These are phyloP conservation scores for Exophiala mesophila DNA, from an alignment of 2,329 filamentous ascomycete genomes.

Conservation along the genomic window DNA sequence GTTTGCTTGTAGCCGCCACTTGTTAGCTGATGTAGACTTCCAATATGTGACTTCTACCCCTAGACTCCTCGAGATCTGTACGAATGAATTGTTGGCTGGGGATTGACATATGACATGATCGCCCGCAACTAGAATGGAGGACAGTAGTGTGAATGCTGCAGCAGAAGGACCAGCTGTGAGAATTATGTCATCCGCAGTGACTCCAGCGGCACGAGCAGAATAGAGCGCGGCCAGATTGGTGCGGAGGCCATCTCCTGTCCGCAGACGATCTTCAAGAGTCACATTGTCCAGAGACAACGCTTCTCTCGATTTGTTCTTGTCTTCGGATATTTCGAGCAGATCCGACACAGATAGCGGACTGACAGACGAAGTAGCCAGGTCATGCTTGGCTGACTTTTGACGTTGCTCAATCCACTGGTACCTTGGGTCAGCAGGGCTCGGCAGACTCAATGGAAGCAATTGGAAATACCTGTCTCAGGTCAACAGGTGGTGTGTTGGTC, in stretches of 20 bases:
- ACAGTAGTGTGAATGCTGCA: slow-evolving; percentile 78
- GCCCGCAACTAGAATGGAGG: slow-evolving; percentile 64
- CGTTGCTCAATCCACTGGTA: slow-evolving; percentile 55
- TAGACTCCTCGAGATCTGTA: slow-evolving; percentile 66
- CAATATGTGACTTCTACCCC: slow-evolving; percentile 75
- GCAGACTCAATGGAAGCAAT: too few species aligned
- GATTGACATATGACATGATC: slow-evolving; percentile 85
- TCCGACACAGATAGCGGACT: slow-evolving; percentile 69
- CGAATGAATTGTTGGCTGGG: slow-evolving; percentile 82
- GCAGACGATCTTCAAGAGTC: slow-evolving; percentile 27
- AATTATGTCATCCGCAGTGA: slow-evolving; percentile 61
- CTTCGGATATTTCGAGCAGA: slow-evolving; percentile 53
- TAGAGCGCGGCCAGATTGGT: slow-evolving; percentile 31
- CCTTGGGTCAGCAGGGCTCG: too few species aligned
- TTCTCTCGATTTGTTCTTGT: slow-evolving; percentile 26
- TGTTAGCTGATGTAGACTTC: slow-evolving; percentile 60
- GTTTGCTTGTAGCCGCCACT: slow-evolving; percentile 62
- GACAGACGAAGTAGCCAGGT: slow-evolving; percentile 75
- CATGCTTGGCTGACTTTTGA: slow-evolving; percentile 52
- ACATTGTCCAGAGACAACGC: slow-evolving; percentile 23
- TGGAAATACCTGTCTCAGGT: too few species aligned
- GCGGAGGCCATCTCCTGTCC: slow-evolving; percentile 29
- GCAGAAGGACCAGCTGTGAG: slow-evolving; percentile 76
- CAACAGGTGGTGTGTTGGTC: too few species aligned
- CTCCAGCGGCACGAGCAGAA: slow-evolving; percentile 44